Conservation (phyloP, 2,329 filamentous ascomycete genomes). For the Scedosporium boydii region DNA sequence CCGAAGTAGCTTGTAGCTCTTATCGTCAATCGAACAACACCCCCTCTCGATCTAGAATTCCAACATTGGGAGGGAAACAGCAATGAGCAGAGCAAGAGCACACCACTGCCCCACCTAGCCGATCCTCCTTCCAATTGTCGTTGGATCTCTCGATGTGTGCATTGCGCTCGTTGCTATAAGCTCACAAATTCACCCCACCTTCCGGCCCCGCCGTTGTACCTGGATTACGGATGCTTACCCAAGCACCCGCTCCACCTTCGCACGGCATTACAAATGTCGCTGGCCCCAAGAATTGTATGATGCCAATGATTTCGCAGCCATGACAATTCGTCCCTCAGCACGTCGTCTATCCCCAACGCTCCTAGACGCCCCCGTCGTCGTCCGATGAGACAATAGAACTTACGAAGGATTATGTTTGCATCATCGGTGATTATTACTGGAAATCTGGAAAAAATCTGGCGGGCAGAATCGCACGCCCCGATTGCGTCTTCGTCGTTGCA, state of each 20-base stretch:
- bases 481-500: background rate
- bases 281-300: background rate
- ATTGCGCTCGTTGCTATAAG: too few relatives aligned
- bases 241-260: background rate
- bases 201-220: background rate
- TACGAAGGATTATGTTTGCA: too few relatives aligned
- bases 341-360: background rate
- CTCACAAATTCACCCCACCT: background rate
- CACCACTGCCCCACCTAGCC: too few relatives aligned
- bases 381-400: too few relatives aligned
- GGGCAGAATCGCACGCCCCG: background rate
- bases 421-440: too few relatives aligned
- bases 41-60: too few relatives aligned
- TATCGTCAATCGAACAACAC: too few relatives aligned
- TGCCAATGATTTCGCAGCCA: background rate
- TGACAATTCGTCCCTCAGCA: background rate
- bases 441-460: background rate
- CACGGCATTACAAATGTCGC: background rate
- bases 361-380: background rate
- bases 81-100: too few relatives aligned
- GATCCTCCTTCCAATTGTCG: too few relatives aligned
- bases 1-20: too few relatives aligned
- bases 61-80: too few relatives aligned
- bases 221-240: constrained; percentile 1
- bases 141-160: too few relatives aligned